phyloP scores from a whole-genome alignment of 805 yeast species.

The Schizosaccharomyces pombe region DNA sequence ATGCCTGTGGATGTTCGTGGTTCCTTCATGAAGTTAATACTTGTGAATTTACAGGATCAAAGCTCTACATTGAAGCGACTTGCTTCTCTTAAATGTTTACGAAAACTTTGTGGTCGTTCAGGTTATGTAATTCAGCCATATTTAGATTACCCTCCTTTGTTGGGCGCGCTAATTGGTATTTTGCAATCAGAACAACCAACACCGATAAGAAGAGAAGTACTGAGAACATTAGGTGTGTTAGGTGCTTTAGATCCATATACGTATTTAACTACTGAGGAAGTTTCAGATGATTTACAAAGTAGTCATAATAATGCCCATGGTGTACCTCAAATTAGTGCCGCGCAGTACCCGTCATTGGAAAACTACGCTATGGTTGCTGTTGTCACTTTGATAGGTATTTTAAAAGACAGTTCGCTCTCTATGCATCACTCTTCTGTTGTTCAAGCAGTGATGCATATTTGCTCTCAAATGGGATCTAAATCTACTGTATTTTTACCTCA shows the following conservation, averaged over 20 bases:
- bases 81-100: conserved; percentile 68
- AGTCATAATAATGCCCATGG: conserved; percentile 73
- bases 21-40: conserved; percentile 55
- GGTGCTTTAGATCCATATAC: conserved; percentile 96
- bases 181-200: conserved; percentile 59
- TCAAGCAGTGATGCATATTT: conserved; percentile 76
- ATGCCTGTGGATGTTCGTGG: conserved; percentile 46
- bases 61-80: conserved; percentile 65
- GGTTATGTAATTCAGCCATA: conserved; percentile 94
- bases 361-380: conserved; percentile 91
- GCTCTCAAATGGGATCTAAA: conserved; percentile 64
- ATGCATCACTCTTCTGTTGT: conserved; percentile 75
- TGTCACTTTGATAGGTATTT: conserved; percentile 53
- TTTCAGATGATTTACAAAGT: conserved; percentile 23
- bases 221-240: conserved; percentile 65
- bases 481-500: conserved; percentile 72
- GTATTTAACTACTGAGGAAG: conserved; percentile 70
- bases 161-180: conserved; percentile 60
- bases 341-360: conserved; percentile 73
- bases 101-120: conserved; percentile 71
- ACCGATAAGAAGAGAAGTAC: conserved; percentile 62
- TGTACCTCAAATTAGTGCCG: conserved; percentile 72
- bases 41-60: conserved; percentile 78
- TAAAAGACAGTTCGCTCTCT: conserved; percentile 64
- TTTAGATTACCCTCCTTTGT: conserved; percentile 67